Evolutionary conservation across 2,329 filamentous ascomycete genomes (phyloP), one percentile per base, ranked within the genome.

Genomic region (Epichloe gansuensis): DNA sequence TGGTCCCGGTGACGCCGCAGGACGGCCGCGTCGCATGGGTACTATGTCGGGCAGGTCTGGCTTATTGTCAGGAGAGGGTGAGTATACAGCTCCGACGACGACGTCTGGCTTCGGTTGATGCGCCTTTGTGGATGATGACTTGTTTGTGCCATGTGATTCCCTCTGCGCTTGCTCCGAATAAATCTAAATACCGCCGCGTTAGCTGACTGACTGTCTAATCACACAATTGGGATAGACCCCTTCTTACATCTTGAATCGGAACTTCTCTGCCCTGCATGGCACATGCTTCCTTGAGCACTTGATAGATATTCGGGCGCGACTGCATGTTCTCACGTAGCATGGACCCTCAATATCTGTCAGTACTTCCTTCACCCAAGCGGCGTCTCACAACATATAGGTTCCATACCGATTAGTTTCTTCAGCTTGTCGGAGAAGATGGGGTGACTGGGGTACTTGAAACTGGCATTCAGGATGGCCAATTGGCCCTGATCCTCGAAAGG

Each of bases 401-500:
- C 5, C 56, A 49, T 63, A 95, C 89, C 86, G 64, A 97, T 97
- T 41, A 98, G 73, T 61, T 84, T 82, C 73, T 96, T 96, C 52
- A 96, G 71, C 52, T 85, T 81, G 59, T 95, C 87, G 0, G 93
- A 96, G 65, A 98, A 98, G 17, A 80, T 74, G 31, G 93, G 93
- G 63, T 96, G 89, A 54, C 77, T 80, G 5, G 91, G 93, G 61
- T 88, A 98, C 63, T 87, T 90, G 76, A 88, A 97, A 67, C 82
- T 94, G 49, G 93, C 93, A 64, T 97, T 97, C 55, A 98, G 72
- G 57, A 98, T 98, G 12, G 93, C 93, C 73, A 97, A 87, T 71
- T 96, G 91, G 27, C 93, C 93, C 64, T 95, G 89, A 57, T 97
- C 91, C 70, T 98, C 93, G 62, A 98, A 98, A 0, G 93, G 93